Evolutionary conservation across 73 alveolate species (phyloP).

Genomic region (Breviolum minutum): DNA sequence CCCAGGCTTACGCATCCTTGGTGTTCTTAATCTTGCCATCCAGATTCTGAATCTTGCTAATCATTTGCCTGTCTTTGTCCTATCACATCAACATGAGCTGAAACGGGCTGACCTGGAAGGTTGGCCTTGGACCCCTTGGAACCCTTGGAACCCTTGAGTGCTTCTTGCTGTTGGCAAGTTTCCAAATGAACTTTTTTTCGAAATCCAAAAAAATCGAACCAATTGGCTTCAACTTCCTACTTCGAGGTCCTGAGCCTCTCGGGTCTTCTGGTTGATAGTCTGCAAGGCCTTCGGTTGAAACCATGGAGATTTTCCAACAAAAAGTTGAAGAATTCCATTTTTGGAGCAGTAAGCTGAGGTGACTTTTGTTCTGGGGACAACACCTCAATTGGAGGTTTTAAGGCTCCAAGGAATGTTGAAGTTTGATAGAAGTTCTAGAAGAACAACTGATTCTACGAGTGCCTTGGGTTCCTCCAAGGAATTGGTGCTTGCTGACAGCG

Average conservation of each 20-base stretch:
- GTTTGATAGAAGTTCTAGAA: no score
- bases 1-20: constrained; percentile 27
- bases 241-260: constrained; percentile 9
- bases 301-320: neutral
- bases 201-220: neutral
- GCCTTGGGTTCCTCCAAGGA: no score
- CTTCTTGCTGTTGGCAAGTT: neutral
- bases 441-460: no score
- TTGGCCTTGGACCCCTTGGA: no score
- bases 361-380: no score
- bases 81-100: neutral
- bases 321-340: no score
- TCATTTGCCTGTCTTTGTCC: constrained; percentile 46
- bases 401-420: no score
- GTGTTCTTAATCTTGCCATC: constrained; percentile 60
- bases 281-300: constrained; percentile 45
- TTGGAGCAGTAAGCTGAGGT: no score
- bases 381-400: no score
- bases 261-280: neutral
- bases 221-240: neutral
- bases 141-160: neutral
- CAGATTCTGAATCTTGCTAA: neutral
- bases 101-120: no score
- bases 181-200: neutral
- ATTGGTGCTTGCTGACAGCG: no score